A percentile compares a stretch with the other conserved stretches of the same genome.
phyloP scores from a whole-genome alignment of 495 filamentous ascomycete genomes.

The Trichoderma gamsii region DNA sequence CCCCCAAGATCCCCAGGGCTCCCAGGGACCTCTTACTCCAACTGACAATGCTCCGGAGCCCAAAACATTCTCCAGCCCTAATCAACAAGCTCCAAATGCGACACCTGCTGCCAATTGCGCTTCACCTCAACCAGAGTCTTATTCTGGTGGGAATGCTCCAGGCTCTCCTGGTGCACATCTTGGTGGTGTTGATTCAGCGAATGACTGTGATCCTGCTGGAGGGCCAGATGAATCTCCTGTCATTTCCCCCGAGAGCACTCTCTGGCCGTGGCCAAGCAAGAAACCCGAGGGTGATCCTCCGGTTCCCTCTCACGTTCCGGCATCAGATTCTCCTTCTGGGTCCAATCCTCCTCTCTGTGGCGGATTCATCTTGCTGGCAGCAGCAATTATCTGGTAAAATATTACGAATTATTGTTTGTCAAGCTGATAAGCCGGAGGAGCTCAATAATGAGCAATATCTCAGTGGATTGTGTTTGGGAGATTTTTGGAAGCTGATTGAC shows the following conservation, averaged over 20 bases:
- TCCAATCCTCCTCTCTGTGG: background rate
- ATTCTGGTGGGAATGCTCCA: background rate
- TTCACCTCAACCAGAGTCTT: background rate
- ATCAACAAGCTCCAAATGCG: background rate
- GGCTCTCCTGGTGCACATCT: background rate
- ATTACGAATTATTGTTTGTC: background rate
- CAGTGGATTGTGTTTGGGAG: background rate
- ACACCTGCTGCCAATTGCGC: background rate
- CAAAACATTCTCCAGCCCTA: background rate
- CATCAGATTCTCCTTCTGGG: background rate
- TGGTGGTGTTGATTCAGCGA: background rate
- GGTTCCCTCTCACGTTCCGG: background rate
- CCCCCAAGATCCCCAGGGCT: background rate
- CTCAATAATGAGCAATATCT: constrained; percentile 2
- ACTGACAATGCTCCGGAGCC: background rate
- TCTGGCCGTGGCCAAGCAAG: constrained; percentile 8
- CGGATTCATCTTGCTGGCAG: constrained; percentile 1
- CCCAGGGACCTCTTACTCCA: background rate
- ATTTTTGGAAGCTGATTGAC: constrained; percentile 8
- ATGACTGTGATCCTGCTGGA: background rate
- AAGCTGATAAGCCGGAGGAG: background rate
- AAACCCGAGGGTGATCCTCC: background rate
- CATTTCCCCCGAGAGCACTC: background rate
- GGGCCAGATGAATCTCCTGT: background rate
- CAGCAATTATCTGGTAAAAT: background rate